These are phyloP conservation scores for Verruconis gallopava DNA, from an alignment of 2,329 filamentous ascomycete genomes.

Conservation along the genomic window DNA sequence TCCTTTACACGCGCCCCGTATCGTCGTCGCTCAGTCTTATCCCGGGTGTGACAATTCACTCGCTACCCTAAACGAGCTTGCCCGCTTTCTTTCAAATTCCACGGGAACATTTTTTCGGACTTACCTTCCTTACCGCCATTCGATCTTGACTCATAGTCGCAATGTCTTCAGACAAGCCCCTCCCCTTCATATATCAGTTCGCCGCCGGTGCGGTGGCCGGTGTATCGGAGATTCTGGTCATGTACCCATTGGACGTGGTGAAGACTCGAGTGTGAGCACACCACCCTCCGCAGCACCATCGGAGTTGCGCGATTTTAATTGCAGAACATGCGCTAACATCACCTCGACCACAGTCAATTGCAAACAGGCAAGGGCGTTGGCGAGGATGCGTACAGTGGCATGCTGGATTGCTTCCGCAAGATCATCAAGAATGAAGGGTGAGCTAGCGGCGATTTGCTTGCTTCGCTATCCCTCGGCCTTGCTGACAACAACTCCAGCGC, in stretches of 20 bases:
- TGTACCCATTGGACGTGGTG: conserved; percentile 97
- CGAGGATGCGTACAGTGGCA: conserved; percentile 84
- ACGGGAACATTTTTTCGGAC: too few species aligned
- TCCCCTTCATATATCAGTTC: conserved; percentile 92
- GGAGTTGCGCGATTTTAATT: too few species aligned
- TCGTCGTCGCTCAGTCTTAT: too few species aligned
- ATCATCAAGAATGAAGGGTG: conserved; percentile 94
- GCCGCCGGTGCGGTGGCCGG: conserved; percentile 91
- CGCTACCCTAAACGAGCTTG: background rate
- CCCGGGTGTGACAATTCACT: too few species aligned
- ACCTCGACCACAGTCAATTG: conserved; percentile 51
- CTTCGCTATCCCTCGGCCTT: background rate
- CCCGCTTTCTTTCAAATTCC: conserved; percentile 2
- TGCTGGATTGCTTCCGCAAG: conserved; percentile 96
- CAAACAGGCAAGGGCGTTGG: conserved; percentile 63
- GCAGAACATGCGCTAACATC: too few species aligned
- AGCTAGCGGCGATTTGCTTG: conserved; percentile 14
- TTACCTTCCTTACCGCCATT: too few species aligned
- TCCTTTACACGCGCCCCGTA: too few species aligned
- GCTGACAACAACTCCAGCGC: conserved; percentile 38
- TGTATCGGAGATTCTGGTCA: conserved; percentile 81
- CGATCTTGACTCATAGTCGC: too few species aligned
- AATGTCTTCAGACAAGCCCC: conserved; percentile 52
- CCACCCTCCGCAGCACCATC: too few species aligned
- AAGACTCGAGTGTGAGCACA: conserved; percentile 93